Base-by-base conservation (phyloP, 257 asterid species). In the Ocimum tenuiflorum region DNA sequence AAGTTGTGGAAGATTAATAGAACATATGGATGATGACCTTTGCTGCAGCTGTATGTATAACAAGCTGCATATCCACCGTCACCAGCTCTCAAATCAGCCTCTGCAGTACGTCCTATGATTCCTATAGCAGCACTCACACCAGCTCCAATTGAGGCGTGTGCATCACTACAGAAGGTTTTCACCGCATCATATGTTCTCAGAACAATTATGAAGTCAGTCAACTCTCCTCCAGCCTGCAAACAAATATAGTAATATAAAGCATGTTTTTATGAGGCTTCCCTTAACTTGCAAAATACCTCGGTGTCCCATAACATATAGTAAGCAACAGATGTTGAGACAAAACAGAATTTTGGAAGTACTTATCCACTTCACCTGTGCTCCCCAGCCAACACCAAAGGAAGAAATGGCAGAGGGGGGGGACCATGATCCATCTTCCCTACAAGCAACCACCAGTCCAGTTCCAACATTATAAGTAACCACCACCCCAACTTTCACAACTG, bases 401-500 rank as follows among this genome's bases (percentile, higher is more conserved):
- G 97, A 75, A 73, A 94, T 83, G 78, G 99, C 97, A 43, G 97
- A 94, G 23, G 99, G 99, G 33, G 97, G 95, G 61, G 99, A 94
- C 99, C 99, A 94, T 0, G 92, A 78, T 53, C 99, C 99, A 77
- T 94, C 99, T 60, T 88, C 96, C 68, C 89, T 78, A 47, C 85
- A 95, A 51, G 95, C 91, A 82, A 94, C 78, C 60, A 94, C 95
- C 80, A 94, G 64, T 17, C 99, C 99, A 3, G 99, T 94, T 68
- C 99, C 97, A 18, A 94, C 76, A 64, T 88, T 94, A 76, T 94
- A 94, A 31, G 99, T 90, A 42, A 88, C 95, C 95, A 88, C 72
- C 85, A 88, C 77, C 60, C 99, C 99, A 45, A 94, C 96, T 82
- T 80, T 94, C 65, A 78, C 95, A 38, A 90, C 91, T 15, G 97